These are phyloP conservation scores for Diplotaxis tenuifolia DNA, from an alignment of 345 rosid species.

Conservation along the genomic window DNA sequence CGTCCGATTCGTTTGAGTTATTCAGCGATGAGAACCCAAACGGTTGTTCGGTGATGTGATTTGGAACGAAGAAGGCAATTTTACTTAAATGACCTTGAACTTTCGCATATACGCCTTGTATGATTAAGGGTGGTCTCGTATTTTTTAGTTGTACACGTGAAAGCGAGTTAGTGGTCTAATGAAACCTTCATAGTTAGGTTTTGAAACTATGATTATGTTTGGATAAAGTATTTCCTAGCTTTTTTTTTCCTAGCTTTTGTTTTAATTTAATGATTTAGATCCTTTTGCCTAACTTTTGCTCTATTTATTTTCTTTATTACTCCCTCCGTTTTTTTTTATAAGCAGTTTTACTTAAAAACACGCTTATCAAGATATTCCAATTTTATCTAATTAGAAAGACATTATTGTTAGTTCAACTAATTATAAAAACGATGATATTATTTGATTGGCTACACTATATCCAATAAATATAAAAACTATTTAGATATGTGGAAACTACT, in stretches of 20 bases:
- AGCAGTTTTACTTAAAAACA: too few species aligned
- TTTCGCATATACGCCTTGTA: slow-evolving; percentile 13
- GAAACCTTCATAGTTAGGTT: slow-evolving; percentile 10
- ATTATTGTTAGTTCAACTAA: too few species aligned
- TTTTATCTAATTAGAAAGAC: too few species aligned
- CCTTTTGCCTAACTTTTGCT: not conserved
- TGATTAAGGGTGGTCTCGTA: slow-evolving; percentile 6
- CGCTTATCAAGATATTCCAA: too few species aligned
- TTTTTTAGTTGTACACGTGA: slow-evolving; percentile 13
- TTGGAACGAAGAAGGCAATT: not conserved
- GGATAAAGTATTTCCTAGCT: slow-evolving; percentile 7
- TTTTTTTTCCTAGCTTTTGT: slow-evolving; percentile 16
- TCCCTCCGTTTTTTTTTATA: too few species aligned
- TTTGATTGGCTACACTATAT: too few species aligned
- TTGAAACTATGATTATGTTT: slow-evolving; percentile 24
- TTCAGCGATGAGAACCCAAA: slow-evolving; percentile 89
- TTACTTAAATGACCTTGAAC: slow-evolving; percentile 5
- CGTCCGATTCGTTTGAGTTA: slow-evolving; percentile 64
- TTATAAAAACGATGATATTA: too few species aligned
- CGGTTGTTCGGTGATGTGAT: slow-evolving; percentile 76
- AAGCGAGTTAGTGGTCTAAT: slow-evolving; percentile 4
- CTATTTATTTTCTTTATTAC: not conserved
- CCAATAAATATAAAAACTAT: too few species aligned
- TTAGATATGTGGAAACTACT: too few species aligned
- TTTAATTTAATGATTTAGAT: not conserved